Conservation (phyloP, 1,284 basidiomycete species). For the Sporisorium graminicola region DNA sequence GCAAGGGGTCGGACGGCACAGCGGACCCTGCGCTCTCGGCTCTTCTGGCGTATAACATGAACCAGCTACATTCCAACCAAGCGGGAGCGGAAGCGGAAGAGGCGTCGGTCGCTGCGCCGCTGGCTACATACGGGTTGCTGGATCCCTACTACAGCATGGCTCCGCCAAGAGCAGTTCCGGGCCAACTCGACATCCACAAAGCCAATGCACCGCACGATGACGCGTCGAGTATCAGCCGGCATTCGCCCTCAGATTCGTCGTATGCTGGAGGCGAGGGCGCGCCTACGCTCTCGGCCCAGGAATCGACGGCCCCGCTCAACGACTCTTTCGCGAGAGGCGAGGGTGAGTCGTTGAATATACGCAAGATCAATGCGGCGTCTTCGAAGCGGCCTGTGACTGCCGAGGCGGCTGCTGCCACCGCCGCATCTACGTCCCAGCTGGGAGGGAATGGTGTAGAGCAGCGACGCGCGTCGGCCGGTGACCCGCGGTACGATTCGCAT, state of each 20-base stretch:
- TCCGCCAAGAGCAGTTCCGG: constrained; percentile 15
- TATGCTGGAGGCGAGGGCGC: constrained; percentile 9
- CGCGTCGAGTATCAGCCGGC: constrained; percentile 20
- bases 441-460: background rate
- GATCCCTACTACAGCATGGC: constrained; percentile 46
- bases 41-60: constrained; percentile 15
- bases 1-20: constrained; percentile 6
- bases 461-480: constrained; percentile 26
- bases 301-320: constrained; percentile 31
- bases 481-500: constrained; percentile 9
- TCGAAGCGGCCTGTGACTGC: constrained; percentile 20
- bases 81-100: background rate
- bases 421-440: background rate
- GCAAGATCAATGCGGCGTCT: background rate
- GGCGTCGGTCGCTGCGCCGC: constrained; percentile 3
- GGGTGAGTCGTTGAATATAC: constrained; percentile 14
- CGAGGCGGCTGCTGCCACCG: constrained; percentile 1
- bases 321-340: constrained; percentile 22
- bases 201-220: constrained; percentile 24
- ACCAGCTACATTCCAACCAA: too few relatives aligned
- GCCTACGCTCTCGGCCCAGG: constrained; percentile 18
- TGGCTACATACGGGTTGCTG: constrained; percentile 21
- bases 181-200: constrained; percentile 27
- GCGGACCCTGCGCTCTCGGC: constrained; percentile 22
- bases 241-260: constrained; percentile 31